Conservation (phyloP, 768 basidiomycete genomes). For the Suillus plorans region DNA sequence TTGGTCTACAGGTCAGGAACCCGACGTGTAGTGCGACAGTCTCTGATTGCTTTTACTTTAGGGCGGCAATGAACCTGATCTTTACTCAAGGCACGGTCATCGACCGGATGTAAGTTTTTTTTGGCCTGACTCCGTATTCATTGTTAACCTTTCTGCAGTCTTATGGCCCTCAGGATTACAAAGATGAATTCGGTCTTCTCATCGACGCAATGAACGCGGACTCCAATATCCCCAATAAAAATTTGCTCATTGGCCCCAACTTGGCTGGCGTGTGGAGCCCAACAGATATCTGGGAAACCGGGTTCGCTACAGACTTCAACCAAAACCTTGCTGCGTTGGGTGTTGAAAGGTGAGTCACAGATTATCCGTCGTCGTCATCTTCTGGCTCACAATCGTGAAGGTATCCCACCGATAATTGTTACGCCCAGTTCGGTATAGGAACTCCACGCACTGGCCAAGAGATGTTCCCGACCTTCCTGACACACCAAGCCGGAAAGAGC, state of each 20-base stretch:
- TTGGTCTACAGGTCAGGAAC: constrained; percentile 45
- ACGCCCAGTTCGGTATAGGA: constrained; percentile 46
- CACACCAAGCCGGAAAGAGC: constrained; percentile 49
- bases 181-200: constrained; percentile 49
- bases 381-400: constrained; percentile 31
- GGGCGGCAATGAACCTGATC: constrained; percentile 79
- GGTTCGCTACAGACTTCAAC: constrained; percentile 45
- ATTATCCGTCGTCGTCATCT: background rate
- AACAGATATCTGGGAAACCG: constrained; percentile 52
- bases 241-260: constrained; percentile 62
- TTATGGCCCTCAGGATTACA: constrained; percentile 42
- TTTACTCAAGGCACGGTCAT: constrained; percentile 51
- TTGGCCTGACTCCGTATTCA: too few relatives aligned
- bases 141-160: constrained; percentile 18
- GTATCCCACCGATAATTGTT: constrained; percentile 65
- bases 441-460: constrained; percentile 40
- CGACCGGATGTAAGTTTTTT: constrained; percentile 20
- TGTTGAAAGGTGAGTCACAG: constrained; percentile 50
- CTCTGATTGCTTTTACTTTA: constrained; percentile 28
- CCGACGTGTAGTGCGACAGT: background rate
- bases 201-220: constrained; percentile 43
- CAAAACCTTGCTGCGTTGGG: constrained; percentile 43
- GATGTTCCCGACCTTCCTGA: constrained; percentile 47
- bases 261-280: constrained; percentile 57
- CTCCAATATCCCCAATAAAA: constrained; percentile 36